Evolutionary conservation across 306 rosid genomes (phyloP).

Genomic region (Boehmeria nivea): DNA sequence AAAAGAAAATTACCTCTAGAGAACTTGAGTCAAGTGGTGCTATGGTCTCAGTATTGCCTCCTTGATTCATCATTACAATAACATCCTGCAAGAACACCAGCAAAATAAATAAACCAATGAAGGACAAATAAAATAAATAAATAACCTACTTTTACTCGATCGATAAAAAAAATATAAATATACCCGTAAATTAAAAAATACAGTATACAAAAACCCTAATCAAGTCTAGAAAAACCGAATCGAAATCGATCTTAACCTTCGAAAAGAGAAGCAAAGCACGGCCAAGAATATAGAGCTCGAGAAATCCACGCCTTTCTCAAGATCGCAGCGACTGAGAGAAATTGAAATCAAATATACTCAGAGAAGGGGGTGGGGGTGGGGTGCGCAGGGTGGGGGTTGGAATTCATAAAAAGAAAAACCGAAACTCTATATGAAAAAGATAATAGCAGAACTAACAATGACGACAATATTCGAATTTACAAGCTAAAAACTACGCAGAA

Average conservation of each 20-base stretch:
- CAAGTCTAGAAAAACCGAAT: slow-evolving; percentile 18
- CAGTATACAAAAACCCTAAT: slow-evolving; percentile 54
- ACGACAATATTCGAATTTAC: too few species aligned
- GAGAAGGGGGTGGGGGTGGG: too few species aligned
- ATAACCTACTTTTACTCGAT: background rate
- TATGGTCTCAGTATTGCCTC: slow-evolving; percentile 66
- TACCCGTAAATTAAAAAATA: background rate
- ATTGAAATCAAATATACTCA: background rate
- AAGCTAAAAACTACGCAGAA: too few species aligned
- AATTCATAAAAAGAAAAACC: background rate
- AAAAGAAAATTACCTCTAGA: slow-evolving; percentile 54
- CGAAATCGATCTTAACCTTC: slow-evolving; percentile 38
- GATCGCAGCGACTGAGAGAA: slow-evolving; percentile 1
- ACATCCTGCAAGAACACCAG: slow-evolving; percentile 34
- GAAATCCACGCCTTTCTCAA: slow-evolving; percentile 7
- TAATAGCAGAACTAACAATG: too few species aligned
- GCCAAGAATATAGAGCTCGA: slow-evolving; percentile 7
- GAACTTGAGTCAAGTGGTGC: slow-evolving; percentile 47
- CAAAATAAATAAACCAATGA: slow-evolving; percentile 10
- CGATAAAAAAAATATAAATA: too few species aligned
- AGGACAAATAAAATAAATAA: background rate
- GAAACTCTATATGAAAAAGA: background rate
- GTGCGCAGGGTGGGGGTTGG: too few species aligned
- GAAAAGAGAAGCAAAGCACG: slow-evolving; percentile 18
- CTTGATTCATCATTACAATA: slow-evolving; percentile 63